Conservation (phyloP, 371 early-diverging fungal genomes). For the Rhizomucor miehei region DNA sequence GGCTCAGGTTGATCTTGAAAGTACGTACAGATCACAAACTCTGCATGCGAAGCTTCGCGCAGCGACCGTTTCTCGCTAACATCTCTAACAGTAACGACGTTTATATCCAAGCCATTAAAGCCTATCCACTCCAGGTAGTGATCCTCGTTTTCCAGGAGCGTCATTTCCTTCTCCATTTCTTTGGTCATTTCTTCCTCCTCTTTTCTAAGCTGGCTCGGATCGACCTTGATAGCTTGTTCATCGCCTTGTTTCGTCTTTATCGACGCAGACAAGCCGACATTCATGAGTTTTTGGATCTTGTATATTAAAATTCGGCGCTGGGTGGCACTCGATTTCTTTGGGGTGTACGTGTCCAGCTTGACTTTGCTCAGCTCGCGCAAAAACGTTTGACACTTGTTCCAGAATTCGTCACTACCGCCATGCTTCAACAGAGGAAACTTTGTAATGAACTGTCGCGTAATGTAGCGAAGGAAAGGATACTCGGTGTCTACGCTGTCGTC, state of each 20-base stretch:
- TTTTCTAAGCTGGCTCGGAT: not conserved
- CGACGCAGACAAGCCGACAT: constrained; percentile 20
- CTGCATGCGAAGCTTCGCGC: constrained; percentile 25
- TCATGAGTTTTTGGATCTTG: constrained; percentile 22
- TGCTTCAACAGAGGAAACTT: constrained; percentile 31
- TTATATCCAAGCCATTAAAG: constrained; percentile 19
- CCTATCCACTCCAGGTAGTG: constrained; percentile 25
- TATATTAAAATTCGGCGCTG: constrained; percentile 24
- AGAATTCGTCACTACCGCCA: constrained; percentile 19
- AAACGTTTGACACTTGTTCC: constrained; percentile 27
- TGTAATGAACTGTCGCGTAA: constrained; percentile 22
- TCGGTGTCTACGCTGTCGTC: constrained; percentile 3
- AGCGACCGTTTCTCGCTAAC: constrained; percentile 21
- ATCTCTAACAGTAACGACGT: constrained; percentile 27
- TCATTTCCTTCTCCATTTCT: constrained; percentile 8
- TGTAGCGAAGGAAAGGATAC: constrained; percentile 24
- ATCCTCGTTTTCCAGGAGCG: constrained; percentile 18
- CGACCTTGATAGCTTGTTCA: constrained; percentile 20
- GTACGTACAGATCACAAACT: constrained; percentile 24
- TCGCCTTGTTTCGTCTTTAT: constrained; percentile 26
- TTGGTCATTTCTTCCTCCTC: constrained; percentile 4
- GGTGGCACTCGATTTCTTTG: constrained; percentile 16
- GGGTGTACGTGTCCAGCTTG: constrained; percentile 20
- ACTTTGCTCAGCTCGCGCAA: constrained; percentile 22
- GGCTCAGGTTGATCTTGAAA: constrained; percentile 8